Base-by-base conservation (phyloP, 345 rosid species). In the Ailanthus altissimus region DNA sequence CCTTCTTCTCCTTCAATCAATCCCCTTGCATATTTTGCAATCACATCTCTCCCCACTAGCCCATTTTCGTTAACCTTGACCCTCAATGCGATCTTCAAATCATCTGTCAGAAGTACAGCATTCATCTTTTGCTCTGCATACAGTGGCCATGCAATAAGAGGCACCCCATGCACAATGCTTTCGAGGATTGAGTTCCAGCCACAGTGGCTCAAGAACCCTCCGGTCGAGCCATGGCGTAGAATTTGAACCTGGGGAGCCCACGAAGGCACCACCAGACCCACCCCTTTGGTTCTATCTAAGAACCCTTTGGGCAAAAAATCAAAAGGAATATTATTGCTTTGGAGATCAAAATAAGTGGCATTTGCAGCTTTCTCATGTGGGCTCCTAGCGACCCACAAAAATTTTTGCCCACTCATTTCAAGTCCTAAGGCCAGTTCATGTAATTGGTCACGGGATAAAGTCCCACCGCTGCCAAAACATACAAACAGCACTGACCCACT, bases 221-320 rank as follows among this genome's bases (percentile, higher is more conserved):
- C 84, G 8, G 81, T 83, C 3, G 86, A 83, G 5, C 78, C 73
- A 38, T 83, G 88, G 61, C 83, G 79, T 53, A 83, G 67, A 0
- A 85, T 69, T 25, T 79, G 74, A 54, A 32, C 15, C 75, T 85
- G 88, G 2, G 88, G 88, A 10, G 81, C 88, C 88, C 88, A 85
- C 18, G 60, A 58, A 1, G 80, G 73, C 12, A 85, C 68, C 64
- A 82, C 74, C 40, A 82, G 36, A 28, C 88, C 86, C 16, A 72
- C 20, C 11, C 36, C 78, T 50, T 79, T 79, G 47, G 85, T 83
- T 74, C 84, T 73, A 8, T 77, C 81, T 61, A 81, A 16, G 50
- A 85, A 85, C 68, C 88, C 86, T 4, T 62, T n/a, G 2, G 88
- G 88, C 32, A 85, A 36, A 67, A 66, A 85, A 25, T 53, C 76